Percentiles rank a stretch among this genome's conserved stretches.
phyloP scores from a whole-genome alignment of 345 rosid genomes.

The Syzygium grande region DNA sequence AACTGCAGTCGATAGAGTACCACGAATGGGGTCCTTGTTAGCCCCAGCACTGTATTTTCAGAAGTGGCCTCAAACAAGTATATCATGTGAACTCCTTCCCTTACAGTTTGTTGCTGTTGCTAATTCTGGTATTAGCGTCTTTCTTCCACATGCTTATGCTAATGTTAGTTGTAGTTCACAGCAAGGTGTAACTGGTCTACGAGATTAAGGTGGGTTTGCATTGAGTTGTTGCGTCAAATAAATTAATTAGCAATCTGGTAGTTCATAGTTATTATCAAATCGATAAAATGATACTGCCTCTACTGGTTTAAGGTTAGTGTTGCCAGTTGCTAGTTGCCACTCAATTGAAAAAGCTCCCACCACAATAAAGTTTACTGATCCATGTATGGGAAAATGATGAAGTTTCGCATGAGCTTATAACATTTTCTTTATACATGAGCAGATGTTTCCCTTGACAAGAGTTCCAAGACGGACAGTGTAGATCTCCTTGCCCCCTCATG shows the following conservation, averaged over 20 bases:
- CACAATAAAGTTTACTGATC: neutral
- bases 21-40: too few species aligned
- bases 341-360: neutral
- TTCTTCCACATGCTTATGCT: neutral
- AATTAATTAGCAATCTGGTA: neutral
- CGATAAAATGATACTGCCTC: neutral
- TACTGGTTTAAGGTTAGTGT: neutral
- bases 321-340: neutral
- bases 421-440: conserved; percentile 3
- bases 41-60: too few species aligned
- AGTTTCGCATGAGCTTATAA: neutral
- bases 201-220: neutral
- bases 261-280: neutral
- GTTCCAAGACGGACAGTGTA: conserved; percentile 9
- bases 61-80: too few species aligned
- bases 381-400: neutral
- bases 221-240: neutral
- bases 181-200: neutral
- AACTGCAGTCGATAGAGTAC: too few species aligned
- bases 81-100: neutral
- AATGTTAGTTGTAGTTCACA: neutral
- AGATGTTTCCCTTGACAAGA: conserved; percentile 37
- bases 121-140: neutral
- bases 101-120: neutral
- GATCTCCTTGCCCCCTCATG: conserved; percentile 36